Conservation (phyloP, 176 grass and related monocot genomes). For the Olyra latifolia region DNA sequence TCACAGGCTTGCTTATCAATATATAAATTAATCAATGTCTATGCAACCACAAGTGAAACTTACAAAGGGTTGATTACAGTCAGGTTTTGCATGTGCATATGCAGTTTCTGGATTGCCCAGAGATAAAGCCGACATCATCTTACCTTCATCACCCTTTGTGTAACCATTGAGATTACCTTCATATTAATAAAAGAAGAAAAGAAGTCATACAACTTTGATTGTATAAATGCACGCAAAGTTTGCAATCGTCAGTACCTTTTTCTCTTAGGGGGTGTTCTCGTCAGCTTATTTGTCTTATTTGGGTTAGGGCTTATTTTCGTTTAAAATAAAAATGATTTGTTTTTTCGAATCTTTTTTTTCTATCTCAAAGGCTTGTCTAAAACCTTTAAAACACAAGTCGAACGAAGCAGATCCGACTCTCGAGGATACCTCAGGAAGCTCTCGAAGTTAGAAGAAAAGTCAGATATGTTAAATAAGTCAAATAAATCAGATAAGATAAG, state of each 20-base stretch:
- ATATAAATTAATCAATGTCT: neutral
- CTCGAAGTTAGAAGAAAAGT: too few species aligned
- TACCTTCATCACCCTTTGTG: constrained; percentile 54
- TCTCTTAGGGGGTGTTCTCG: too few species aligned
- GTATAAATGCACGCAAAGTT: neutral
- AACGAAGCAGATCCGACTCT: too few species aligned
- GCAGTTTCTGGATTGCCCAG: constrained; percentile 55
- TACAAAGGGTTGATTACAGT: constrained; percentile 67
- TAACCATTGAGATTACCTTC: constrained; percentile 56
- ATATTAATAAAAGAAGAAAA: constrained; percentile 30
- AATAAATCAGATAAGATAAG: too few species aligned
- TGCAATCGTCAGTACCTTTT: neutral
- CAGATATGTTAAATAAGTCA: too few species aligned
- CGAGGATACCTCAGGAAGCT: too few species aligned
- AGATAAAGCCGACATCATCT: constrained; percentile 74
- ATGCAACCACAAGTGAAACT: constrained; percentile 15
- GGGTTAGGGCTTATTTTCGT: too few species aligned
- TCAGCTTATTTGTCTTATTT: too few species aligned
- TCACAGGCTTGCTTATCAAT: constrained; percentile 26
- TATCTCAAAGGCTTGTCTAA: too few species aligned
- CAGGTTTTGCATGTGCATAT: constrained; percentile 58
- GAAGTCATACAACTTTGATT: constrained; percentile 8
- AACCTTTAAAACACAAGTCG: too few species aligned
- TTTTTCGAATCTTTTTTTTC: too few species aligned
- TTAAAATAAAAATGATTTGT: too few species aligned